Base-by-base conservation (phyloP, 768 basidiomycete species). In the Lactarius evosmus region DNA sequence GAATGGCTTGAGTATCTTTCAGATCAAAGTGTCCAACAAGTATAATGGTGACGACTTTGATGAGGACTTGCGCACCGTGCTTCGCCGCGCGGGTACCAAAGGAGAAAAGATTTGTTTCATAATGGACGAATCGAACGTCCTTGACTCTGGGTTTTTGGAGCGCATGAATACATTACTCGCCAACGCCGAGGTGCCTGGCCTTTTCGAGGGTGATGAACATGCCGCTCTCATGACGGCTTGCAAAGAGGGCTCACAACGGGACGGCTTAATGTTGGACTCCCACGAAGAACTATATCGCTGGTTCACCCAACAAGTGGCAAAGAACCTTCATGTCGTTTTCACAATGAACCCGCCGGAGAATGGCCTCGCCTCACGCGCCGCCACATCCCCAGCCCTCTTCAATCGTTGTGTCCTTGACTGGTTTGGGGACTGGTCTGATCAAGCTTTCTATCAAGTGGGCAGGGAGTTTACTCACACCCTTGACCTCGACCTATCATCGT, bases 181-280 rank as follows among this genome's bases (percentile, higher is more conserved):
- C 44, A 99, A 99, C 70, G 97, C 97, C n/a, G 97, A 99, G 75
- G 95, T 99, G n/a, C 97, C 97, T 0, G 97, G 97, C 75, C 82
- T 99, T n/a, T 99, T 99, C 73, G 97, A 99, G 76, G 97, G 97
- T n/a, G 97, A 99, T 70, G 97, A 99, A 73, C 89, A 98, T 73
- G 88, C 96, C 22, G 93, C 95, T 56, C 79, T 99, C 62, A 98
- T 98, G 95, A 98, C 97, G 5, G 95, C 97, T 1, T 98, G 97
- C 79, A 98, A 97, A 74, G 97, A 98, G 76, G 97, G 97, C 6
- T 97, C 97, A n/a, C 95, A 98, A 72, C 86, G 97, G 16, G 97
- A 99, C 68, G 97, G 97, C 12, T 79, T 98, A 33, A 98, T 99
- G 94, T 80, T 99, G 9, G 97, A 98, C 76, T 96, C 95, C 36